Conservation (phyloP, 2,329 filamentous ascomycete species). For the Magnaporthiopsis incrustans region DNA sequence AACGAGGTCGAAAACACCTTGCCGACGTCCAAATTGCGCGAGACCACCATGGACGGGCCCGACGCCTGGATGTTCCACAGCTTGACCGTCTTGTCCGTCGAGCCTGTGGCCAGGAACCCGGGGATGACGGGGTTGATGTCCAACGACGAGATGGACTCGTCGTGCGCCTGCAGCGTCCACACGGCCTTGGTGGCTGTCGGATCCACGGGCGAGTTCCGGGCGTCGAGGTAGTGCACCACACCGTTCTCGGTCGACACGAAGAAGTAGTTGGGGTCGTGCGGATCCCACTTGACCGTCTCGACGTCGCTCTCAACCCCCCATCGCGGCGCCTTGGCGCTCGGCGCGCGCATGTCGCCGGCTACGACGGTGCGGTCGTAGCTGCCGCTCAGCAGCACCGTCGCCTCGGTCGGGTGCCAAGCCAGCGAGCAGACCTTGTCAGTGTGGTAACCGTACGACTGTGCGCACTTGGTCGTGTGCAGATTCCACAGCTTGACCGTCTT, state of each 20-base stretch:
- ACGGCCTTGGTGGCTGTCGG: constrained; percentile 73
- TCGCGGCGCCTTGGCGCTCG: constrained; percentile 69
- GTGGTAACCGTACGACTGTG: constrained; percentile 88
- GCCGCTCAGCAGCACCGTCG: constrained; percentile 82
- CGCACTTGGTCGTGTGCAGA: constrained; percentile 81
- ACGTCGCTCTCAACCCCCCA: constrained; percentile 97
- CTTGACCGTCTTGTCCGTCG: constrained; percentile 91
- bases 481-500: constrained; percentile 98
- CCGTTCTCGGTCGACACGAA: constrained; percentile 92
- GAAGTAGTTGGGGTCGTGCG: constrained; percentile 87
- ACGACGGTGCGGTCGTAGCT: constrained; percentile 93
- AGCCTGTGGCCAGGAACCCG: constrained; percentile 88
- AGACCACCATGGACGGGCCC: constrained; percentile 84
- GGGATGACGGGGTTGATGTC: constrained; percentile 86
- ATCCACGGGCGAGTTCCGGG: constrained; percentile 64
- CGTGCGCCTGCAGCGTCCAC: constrained; percentile 94
- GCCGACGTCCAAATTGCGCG: constrained; percentile 85
- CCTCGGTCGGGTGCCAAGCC: constrained; percentile 83
- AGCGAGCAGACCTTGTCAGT: constrained; percentile 97
- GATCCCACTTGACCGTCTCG: constrained; percentile 87
- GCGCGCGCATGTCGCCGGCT: constrained; percentile 92
- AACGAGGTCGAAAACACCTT: constrained; percentile 90
- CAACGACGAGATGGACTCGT: constrained; percentile 84
- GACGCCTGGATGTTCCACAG: constrained; percentile 82
- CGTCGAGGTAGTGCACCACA: constrained; percentile 85